phyloP scores from a whole-genome alignment of 306 rosid genomes.

The Cicer chorassanicum region DNA sequence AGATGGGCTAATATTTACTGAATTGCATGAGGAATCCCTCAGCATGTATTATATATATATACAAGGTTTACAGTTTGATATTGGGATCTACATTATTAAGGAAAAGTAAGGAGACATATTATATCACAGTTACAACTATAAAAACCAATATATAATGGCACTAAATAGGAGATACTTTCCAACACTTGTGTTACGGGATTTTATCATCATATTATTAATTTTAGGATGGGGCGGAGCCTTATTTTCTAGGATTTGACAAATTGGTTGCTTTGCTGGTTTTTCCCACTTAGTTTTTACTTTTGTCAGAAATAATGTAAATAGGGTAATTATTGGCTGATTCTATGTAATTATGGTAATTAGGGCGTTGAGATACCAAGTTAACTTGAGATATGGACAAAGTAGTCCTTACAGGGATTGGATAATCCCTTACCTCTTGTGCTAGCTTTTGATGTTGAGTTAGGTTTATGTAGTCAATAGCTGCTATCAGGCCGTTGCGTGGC shows the following conservation, averaged over 20 bases:
- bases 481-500: too few species aligned
- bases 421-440: neutral
- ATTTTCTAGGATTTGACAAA: slow-evolving; percentile 15
- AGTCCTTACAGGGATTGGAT: neutral
- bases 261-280: slow-evolving; percentile 5
- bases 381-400: neutral
- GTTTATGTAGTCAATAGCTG: neutral
- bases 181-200: slow-evolving; percentile 17
- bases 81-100: too few species aligned
- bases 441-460: slow-evolving; percentile 6
- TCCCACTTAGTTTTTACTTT: slow-evolving; percentile 25
- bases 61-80: neutral
- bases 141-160: neutral
- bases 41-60: neutral
- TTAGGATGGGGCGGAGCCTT: slow-evolving; percentile 6
- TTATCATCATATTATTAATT: neutral
- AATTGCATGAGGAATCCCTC: neutral
- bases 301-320: neutral
- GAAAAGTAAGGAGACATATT: neutral
- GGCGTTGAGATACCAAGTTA: neutral
- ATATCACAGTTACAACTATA: neutral
- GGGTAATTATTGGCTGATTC: neutral
- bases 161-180: slow-evolving; percentile 1
- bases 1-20: neutral
- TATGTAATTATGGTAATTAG: neutral